phyloP scores from a whole-genome alignment of 2,329 filamentous ascomycete genomes.

The Pseudogymnoascus sp. region DNA sequence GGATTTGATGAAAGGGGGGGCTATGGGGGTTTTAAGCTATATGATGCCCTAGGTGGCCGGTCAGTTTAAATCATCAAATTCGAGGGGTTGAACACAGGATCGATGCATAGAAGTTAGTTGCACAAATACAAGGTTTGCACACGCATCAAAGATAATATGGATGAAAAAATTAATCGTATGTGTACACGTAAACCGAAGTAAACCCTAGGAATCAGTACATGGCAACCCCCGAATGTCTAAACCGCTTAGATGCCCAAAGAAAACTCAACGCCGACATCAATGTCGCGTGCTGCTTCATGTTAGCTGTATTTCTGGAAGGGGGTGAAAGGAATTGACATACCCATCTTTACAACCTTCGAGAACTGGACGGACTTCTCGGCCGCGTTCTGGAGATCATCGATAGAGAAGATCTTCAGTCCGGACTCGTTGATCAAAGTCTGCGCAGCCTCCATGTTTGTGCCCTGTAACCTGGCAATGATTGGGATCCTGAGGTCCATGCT shows the following conservation, averaged over 20 bases:
- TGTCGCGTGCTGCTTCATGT: constrained; percentile 64
- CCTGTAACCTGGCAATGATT: constrained; percentile 94
- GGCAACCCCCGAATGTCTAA: constrained; percentile 10
- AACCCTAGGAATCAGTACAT: constrained; percentile 7
- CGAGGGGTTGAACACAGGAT: not conserved
- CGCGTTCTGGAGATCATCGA: constrained; percentile 93
- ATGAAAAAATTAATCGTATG: constrained; percentile 7
- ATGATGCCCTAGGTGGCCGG: not conserved
- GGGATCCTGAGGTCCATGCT: constrained; percentile 93
- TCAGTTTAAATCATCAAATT: not conserved
- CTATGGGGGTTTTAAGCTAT: not conserved
- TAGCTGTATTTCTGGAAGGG: constrained; percentile 16
- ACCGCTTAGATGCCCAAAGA: constrained; percentile 70
- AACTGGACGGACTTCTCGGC: constrained; percentile 98
- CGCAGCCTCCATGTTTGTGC: constrained; percentile 94
- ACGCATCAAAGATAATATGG: not conserved
- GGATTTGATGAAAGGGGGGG: not conserved
- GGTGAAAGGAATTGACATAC: constrained; percentile 42
- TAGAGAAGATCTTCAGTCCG: constrained; percentile 98
- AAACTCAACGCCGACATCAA: constrained; percentile 95
- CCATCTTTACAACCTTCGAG: constrained; percentile 98
- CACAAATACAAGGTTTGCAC: not conserved
- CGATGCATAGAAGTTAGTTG: not conserved
- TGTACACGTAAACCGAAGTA: constrained; percentile 6
- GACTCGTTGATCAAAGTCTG: constrained; percentile 93